Conservation (phyloP, 768 basidiomycete species). For the Russula foetens region DNA sequence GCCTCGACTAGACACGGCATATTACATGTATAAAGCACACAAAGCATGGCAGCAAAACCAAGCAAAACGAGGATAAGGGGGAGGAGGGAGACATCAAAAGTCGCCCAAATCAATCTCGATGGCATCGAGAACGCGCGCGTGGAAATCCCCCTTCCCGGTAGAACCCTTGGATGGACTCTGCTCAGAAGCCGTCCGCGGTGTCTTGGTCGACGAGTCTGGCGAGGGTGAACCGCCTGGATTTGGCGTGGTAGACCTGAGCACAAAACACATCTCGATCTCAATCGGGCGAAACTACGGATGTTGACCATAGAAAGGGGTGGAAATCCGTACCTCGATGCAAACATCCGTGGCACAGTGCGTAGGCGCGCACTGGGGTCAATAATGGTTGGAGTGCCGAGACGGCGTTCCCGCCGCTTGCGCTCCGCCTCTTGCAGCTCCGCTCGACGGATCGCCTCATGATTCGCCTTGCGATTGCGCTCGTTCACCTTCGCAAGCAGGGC, state of each 20-base stretch:
- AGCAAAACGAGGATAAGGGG: not conserved
- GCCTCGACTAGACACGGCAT: not conserved
- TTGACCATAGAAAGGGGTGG: not conserved
- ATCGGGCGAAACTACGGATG: not conserved
- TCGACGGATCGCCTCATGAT: conserved; percentile 68
- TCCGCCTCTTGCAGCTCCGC: conserved; percentile 67
- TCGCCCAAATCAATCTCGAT: conserved; percentile 76
- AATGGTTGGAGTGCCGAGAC: conserved; percentile 36
- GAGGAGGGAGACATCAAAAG: conserved; percentile 35
- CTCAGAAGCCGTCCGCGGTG: conserved; percentile 21
- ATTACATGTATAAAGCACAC: not conserved
- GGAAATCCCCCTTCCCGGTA: conserved; percentile 39
- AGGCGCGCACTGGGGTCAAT: conserved; percentile 60
- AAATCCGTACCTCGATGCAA: conserved; percentile 53
- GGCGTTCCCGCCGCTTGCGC: conserved; percentile 61
- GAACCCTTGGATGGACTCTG: conserved; percentile 23
- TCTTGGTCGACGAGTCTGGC: conserved; percentile 27
- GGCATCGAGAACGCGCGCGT: conserved; percentile 50
- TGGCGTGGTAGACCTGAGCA: conserved; percentile 35
- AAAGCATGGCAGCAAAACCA: not conserved
- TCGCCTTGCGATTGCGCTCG: conserved; percentile 82
- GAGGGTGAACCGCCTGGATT: conserved; percentile 27
- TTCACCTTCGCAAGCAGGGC: conserved; percentile 70
- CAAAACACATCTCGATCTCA: not conserved
- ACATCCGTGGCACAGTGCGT: conserved; percentile 52